Evolutionary conservation across 1,284 basidiomycete genomes (phyloP).

Genomic region (Pseudozyma sp.): DNA sequence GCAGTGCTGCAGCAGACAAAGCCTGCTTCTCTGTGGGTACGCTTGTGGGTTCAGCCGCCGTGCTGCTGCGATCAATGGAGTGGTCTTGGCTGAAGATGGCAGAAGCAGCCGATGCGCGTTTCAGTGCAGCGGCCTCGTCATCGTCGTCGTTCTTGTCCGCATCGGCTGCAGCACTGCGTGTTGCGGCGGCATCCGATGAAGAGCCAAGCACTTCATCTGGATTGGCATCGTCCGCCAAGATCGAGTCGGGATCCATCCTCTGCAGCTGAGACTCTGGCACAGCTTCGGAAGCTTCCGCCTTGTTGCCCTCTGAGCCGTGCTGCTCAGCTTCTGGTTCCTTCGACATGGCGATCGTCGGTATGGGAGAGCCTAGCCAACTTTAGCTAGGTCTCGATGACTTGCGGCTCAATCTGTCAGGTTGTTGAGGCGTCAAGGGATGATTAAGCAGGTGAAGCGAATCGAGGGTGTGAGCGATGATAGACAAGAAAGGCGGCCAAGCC

Average conservation of each 20-base stretch:
- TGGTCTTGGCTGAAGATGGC: slow-evolving; percentile 42
- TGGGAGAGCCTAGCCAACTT: not conserved
- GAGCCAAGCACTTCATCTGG: slow-evolving; percentile 53
- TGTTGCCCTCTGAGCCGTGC: slow-evolving; percentile 4
- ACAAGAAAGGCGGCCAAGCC: not conserved
- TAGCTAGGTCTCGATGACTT: too few species aligned
- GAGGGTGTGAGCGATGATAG: not conserved
- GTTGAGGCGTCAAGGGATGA: not conserved
- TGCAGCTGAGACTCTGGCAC: slow-evolving; percentile 38
- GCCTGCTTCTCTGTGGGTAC: slow-evolving; percentile 4
- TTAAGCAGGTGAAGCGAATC: not conserved
- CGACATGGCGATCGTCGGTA: slow-evolving; percentile 22
- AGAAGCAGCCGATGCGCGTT: slow-evolving; percentile 39
- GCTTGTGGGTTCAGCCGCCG: slow-evolving; percentile 12
- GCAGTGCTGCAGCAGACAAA: slow-evolving; percentile 72
- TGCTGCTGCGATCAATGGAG: slow-evolving; percentile 20
- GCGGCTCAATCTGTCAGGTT: not conserved
- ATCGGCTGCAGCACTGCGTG: not conserved
- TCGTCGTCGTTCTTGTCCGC: slow-evolving; percentile 7
- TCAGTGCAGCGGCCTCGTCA: slow-evolving; percentile 19
- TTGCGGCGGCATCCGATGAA: slow-evolving; percentile 38
- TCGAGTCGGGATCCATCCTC: slow-evolving; percentile 56
- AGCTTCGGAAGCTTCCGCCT: slow-evolving; percentile 8
- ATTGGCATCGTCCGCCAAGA: slow-evolving; percentile 61
- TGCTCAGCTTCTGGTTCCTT: slow-evolving; percentile 18